Evolutionary conservation across 116 monocot genomes (phyloP), one percentile per base, ranked within the genome.

Genomic region (Posidonia oceanica): DNA sequence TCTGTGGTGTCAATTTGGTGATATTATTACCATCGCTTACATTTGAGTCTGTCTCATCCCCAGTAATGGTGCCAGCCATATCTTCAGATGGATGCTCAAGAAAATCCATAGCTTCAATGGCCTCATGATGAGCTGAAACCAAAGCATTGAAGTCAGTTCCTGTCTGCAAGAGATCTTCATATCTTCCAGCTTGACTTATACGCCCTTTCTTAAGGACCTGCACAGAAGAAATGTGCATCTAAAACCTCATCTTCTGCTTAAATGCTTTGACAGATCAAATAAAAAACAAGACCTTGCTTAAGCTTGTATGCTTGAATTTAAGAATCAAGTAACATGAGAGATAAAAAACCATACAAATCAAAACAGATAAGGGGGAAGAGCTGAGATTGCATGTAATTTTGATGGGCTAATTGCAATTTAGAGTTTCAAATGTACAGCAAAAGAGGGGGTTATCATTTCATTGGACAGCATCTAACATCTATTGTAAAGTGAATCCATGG

Each of bases 81-180:
- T 88, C 87, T 75, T 84, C 90, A 42, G 76, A 75, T 61, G 79
- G 51, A 53, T 68, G 68, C 52, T 92, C 89, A 14, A 66, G 70
- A 52, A 95, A 79, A 74, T 97, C 93, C 93, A 97, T 89, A 40
- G 92, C 80, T 60, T 97, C 90, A 60, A 97, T 92, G 37, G 97
- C 93, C 75, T 97, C 97, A 69, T 97, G 85, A 71, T 97, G 97
- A 69, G 97, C 97, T 71, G 89, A 87, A 80, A 97, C 92, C 67
- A 97, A 82, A 20, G 83, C 74, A 74, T 81, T 89, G 82, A 97
- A 87, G 67, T 97, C 97, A 75, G 97, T 97, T 72, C 97, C 97
- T 65, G 87, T 83, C 72, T 92, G 77, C 74, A 97, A 72, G 73
- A 97, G 89, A 67, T 92, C 93, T 16, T 92, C 92, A 72, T 97